Evolutionary conservation across 768 basidiomycete species (phyloP), one percentile per base, ranked within the genome.

Genomic region (Amanita pallidorosea): DNA sequence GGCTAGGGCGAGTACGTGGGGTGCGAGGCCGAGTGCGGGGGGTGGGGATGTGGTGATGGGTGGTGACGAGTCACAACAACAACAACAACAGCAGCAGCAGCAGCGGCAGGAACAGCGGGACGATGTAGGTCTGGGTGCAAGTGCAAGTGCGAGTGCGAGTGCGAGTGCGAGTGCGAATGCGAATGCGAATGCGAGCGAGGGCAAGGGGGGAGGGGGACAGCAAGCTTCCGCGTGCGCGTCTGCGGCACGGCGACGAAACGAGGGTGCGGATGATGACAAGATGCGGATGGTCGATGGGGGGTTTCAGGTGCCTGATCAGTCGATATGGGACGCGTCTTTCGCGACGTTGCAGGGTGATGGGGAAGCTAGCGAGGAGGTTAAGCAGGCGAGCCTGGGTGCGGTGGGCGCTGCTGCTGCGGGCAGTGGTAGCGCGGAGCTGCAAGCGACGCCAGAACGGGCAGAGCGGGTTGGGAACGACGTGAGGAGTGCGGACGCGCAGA

Each of bases 1-100:
- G 68, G 61, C 56, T 9, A 49, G 41, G 33, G 60, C 37, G 43
- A 51, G 55, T 33, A 13, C 13, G 35, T 54, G 37, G 25, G n/a
- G 41, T 53, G 12, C 40, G 7, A 33, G 17, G 22, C 23, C 27
- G 25, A 45, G 29, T 29, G 20, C 29, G 5, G 27, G 9, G 37
- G 43, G 38, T 18, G 50, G 49, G 29, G 31, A 44, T 35, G 54
- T 55, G 51, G 37, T 11, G 54, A 37, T 18, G 40, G 18, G 40
- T 4, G 20, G 18, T 12, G 33, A 33, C 11, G 33, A 33, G 33
- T 33, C 13, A 13, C 42, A 22, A 38, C 36, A 31, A 25, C 27
- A 42, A 23, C 23, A 23, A 23, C 23, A 23, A 23, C 23, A 23
- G 5, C 23, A 23, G 5, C 23, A 23, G 5, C 23, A 23, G 5